Conservation (phyloP, 306 rosid species). For the Inga leiocalycina region DNA sequence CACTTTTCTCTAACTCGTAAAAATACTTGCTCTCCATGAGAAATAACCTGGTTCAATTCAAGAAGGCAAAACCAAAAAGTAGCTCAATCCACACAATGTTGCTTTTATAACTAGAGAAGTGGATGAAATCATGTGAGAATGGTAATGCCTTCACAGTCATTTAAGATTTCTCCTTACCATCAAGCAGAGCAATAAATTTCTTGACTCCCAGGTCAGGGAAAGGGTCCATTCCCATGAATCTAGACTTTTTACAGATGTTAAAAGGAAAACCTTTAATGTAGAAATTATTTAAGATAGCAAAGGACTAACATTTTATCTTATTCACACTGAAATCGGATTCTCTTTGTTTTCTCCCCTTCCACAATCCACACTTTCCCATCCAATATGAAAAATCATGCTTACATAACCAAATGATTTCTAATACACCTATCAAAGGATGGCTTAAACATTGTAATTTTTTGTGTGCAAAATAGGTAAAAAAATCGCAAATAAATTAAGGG, state of each 20-base stretch:
- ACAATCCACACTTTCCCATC: conserved; percentile 7
- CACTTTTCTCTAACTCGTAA: conserved; percentile 92
- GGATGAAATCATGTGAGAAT: conserved; percentile 15
- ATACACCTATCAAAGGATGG: not conserved
- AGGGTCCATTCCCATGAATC: not conserved
- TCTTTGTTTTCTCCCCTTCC: not conserved
- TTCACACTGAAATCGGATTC: not conserved
- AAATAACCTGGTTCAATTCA: conserved; percentile 63
- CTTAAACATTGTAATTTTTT: not conserved
- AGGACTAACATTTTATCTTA: not conserved
- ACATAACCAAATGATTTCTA: conserved; percentile 5
- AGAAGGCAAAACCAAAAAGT: conserved; percentile 30
- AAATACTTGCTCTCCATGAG: conserved; percentile 93
- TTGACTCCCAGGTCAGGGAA: not conserved
- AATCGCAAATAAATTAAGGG: not conserved
- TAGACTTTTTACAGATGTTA: not conserved
- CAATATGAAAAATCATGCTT: conserved; percentile 14
- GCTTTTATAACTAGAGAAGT: conserved; percentile 4
- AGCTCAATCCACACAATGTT: conserved; percentile 25
- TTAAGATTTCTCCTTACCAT: conserved; percentile 9
- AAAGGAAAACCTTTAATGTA: not conserved
- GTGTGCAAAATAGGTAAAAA: not conserved
- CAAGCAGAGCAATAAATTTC: not conserved
- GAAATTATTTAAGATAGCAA: not conserved
- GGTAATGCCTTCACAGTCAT: conserved; percentile 10